Evolutionary conservation across 2,329 filamentous ascomycete species (phyloP), one percentile per base, ranked within the genome.

Genomic region (Beauveria rudraprayagi): DNA sequence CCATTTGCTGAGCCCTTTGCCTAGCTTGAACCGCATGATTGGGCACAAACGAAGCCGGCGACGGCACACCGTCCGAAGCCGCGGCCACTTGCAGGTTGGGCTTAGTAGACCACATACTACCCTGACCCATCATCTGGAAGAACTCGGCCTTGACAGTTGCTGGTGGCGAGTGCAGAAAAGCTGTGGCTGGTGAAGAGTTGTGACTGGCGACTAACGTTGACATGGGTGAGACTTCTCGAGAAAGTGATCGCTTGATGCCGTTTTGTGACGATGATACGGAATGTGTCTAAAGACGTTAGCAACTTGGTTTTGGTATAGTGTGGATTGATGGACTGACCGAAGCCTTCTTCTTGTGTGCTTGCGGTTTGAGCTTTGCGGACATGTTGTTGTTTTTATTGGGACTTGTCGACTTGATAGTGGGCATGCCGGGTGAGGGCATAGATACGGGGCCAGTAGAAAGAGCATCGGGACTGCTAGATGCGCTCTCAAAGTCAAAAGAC

Each of bases 401-500:
- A 56, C 66, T 71, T 55, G 73, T 70, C 2, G 72, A 69, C 63
- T 77, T 74, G 63, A 75, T 73, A 30, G 68, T 73, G 37, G 75
- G 71, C 73, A 78, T 79, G 52, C 67, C 69, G n/a, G 74, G 74
- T 7, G 77, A 80, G 9, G 76, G 73, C 64, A 79, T 76, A 60
- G 75, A 69, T 10, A 64, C 57, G 41, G 64, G 69, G 16, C 62
- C 63, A 11, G 61, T 65, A 40, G 64, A 67, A 16, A 67, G 53
- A 9, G 72, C 74, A 61, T 76, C 78, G 6, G 84, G 83, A 63
- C 83, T 87, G 65, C 79, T 84, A 2, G 82, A 80, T 9, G 80
- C 80, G 66, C 82, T 83, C 17, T 81, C 79, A 67, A 87, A 86
- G 65, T 84, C 80, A 65, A 85, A 83, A 53, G 77, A 73, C 51